A percentile compares a stretch with the other conserved stretches of the same genome.
These are phyloP conservation scores for Flammula alnicola DNA, from an alignment of 1,284 basidiomycete genomes.

Conservation along the genomic window DNA sequence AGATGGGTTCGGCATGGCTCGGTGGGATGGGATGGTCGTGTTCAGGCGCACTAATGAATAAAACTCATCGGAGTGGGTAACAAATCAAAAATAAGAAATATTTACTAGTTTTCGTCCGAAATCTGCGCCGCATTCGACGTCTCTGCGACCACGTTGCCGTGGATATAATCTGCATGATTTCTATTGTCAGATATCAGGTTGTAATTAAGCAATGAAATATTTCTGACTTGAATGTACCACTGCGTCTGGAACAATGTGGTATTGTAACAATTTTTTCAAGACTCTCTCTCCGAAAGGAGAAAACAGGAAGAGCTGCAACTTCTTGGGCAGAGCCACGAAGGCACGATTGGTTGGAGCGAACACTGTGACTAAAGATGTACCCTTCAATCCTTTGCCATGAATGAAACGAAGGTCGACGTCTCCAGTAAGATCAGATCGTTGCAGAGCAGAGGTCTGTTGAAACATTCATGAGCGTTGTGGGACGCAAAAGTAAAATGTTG, in stretches of 20 bases:
- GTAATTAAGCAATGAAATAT: background rate
- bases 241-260: constrained; percentile 65
- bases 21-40: constrained; percentile 3
- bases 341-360: constrained; percentile 73
- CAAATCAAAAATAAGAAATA: background rate
- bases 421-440: constrained; percentile 54
- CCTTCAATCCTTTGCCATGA: constrained; percentile 44
- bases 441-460: constrained; percentile 61
- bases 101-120: background rate
- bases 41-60: background rate
- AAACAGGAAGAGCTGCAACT: constrained; percentile 67
- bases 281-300: constrained; percentile 64
- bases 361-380: constrained; percentile 58
- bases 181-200: background rate
- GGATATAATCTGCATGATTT: constrained; percentile 18
- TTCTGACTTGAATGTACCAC: constrained; percentile 59
- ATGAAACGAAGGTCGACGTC: constrained; percentile 52
- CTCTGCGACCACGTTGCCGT: background rate
- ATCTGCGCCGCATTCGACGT: background rate
- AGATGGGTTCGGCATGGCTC: constrained; percentile 38
- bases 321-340: constrained; percentile 59
- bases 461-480: constrained; percentile 1
- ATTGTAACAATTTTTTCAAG: constrained; percentile 67
- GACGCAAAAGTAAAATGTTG: background rate
- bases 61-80: too few relatives aligned